Base-by-base conservation (phyloP, 164 flowering plant genomes). In the Cinnamomum micranthum region DNA sequence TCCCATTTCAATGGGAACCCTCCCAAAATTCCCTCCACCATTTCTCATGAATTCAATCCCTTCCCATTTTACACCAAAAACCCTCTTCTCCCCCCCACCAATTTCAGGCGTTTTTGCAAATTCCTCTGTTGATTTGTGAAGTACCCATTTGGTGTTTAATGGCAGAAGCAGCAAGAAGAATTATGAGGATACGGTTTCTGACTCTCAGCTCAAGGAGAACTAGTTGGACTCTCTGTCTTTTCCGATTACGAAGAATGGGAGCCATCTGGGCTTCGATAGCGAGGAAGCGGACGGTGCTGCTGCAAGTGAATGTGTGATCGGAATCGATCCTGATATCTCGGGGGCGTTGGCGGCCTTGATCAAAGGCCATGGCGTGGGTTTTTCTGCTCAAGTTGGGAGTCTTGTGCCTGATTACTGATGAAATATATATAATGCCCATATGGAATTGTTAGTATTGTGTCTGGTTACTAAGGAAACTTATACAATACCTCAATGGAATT, bases 281-380 rank as follows among this genome's bases (percentile, higher is more conserved):
- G 25, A 24, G 25, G 25, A 24, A 24, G 25, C 25, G 25, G 25
- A 24, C 25, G 1, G 25, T 1, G 25, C 25, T 24, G 25, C 22
- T 33, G 83, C 69, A 24, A 58, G 80, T 28, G 73, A 77, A 6
- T 90, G 92, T 86, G 85, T 89, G 17, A 72, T 95, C 27, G 97
- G 98, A 4, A 71, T 95, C 55, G 98, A 95, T 80, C 99, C 98
- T 1, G 99, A 93, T 82, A 69, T 82, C 50, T 86, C 87, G 12
- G 99, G 99, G 19, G 99, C 99, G 10, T 65, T 95, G 77, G 97
- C 98, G 3, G 76, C 93, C 50, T 73, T 95, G 79, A 90, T 25
- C 27, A 25, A 82, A 80, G 77, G 72, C 15, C 86, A 85, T 68
- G 68, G 80, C 19, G 70, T 80, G 0, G 85, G 79, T 24, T 81